Conservation (phyloP, 257 asterid species). For the Ligustrum vulgare region DNA sequence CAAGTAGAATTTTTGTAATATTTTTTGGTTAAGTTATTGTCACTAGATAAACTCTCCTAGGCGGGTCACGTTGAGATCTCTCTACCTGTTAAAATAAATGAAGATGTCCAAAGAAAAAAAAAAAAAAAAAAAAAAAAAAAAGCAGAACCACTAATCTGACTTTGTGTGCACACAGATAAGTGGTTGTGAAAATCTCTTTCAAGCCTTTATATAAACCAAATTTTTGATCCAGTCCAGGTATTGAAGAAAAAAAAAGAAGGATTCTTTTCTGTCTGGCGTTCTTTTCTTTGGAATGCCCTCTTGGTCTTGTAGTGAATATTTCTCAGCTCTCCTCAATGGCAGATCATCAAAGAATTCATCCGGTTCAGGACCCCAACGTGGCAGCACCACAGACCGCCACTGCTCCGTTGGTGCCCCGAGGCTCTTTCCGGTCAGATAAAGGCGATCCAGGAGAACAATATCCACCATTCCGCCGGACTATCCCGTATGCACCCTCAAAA, state of each 20-base stretch:
- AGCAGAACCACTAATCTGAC: constrained; percentile 31
- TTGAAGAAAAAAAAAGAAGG: not conserved
- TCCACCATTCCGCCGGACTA: constrained; percentile 30
- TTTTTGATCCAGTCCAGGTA: not conserved
- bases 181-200: constrained; percentile 9
- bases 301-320: not conserved
- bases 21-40: not conserved
- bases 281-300: no score
- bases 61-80: constrained; percentile 20
- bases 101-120: constrained; percentile 41
- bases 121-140: constrained; percentile 36
- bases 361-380: constrained; percentile 51
- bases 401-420: constrained; percentile 62
- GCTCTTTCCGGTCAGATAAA: constrained; percentile 59
- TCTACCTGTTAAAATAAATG: constrained; percentile 26
- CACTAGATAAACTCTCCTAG: not conserved
- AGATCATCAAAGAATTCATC: constrained; percentile 78
- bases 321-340: constrained; percentile 41
- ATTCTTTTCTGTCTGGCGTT: not conserved
- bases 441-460: constrained; percentile 67
- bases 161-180: constrained; percentile 8
- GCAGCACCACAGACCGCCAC: constrained; percentile 39
- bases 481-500: constrained; percentile 40
- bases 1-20: no score
- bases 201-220: constrained; percentile 34